Conservation (phyloP, 2,329 filamentous ascomycete species). For the Aspergillus fumigatus region DNA sequence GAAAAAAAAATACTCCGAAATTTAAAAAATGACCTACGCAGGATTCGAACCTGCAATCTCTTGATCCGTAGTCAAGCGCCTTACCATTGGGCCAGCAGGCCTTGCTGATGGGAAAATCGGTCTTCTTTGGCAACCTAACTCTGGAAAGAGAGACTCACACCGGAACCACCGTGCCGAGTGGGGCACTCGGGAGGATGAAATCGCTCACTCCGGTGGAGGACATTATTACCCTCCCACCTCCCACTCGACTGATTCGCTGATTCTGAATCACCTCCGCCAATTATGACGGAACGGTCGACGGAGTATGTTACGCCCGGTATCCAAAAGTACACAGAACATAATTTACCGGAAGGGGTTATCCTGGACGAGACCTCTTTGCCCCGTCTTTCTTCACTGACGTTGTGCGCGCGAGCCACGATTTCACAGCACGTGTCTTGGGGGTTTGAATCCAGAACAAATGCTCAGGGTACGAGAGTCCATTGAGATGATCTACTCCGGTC, state of each 20-base stretch:
- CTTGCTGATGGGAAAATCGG: background rate
- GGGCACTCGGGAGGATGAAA: background rate
- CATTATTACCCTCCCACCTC: background rate
- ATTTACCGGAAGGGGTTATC: background rate
- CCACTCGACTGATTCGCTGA: background rate
- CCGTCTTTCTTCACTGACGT: background rate
- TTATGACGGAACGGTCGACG: background rate
- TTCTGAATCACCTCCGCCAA: background rate
- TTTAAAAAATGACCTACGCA: slow-evolving; percentile 32
- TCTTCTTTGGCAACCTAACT: too few species aligned
- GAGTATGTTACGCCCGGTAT: background rate
- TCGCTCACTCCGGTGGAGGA: background rate
- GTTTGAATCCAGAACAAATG: background rate
- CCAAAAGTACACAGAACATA: too few species aligned
- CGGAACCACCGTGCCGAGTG: slow-evolving; percentile 24
- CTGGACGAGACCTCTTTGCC: background rate
- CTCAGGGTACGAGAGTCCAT: background rate
- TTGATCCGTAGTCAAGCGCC: slow-evolving; percentile 51
- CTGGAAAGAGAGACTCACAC: too few species aligned
- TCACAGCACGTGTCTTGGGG: background rate
- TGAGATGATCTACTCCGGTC: slow-evolving; percentile 6
- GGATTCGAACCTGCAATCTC: slow-evolving; percentile 48
- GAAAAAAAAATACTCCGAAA: too few species aligned
- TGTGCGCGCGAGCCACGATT: background rate
- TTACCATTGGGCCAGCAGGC: slow-evolving; percentile 43